Base-by-base conservation (phyloP, 495 filamentous ascomycete species). In the Trichocladium uniseriatum region DNA sequence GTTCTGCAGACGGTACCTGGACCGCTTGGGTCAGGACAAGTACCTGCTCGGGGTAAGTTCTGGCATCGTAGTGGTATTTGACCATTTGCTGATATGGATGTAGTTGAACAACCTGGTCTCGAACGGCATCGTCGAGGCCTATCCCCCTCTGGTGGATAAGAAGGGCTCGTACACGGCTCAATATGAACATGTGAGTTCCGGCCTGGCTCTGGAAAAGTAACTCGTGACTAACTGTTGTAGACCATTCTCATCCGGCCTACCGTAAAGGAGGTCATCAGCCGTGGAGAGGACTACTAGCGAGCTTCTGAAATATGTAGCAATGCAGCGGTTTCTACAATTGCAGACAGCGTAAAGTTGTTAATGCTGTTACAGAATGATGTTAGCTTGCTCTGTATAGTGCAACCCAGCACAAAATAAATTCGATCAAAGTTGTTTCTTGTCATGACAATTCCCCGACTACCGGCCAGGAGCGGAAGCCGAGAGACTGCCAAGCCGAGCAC, bases 161-260 rank as follows among this genome's bases (percentile, higher is more conserved):
- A 95, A 94, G 79, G 90, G 90, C 46, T 91, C 86, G 18, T 96
- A 92, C 64, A 94, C 89, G 16, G 90, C 90, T 53, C 90, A 96
- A 68, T 95, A 75, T 60, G 90, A 96, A 76, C 90, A 96, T 75
- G 88, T 92, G 71, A 76, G 85, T 65, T 51, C 24, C 22, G 31
- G 50, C 37, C 41, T 28, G 22, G 16, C 45, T 11, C 21, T 24
- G 6, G 16, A 15, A 13, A 32, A 16, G 22, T 28, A 16, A 32
- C 0, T 18, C 22, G 21, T 37, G 29, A 54, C 64, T 68, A 51
- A 69, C 64, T 55, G 38, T 13, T 1, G 6, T 55, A 94, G 87
- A 95, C 89, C 13, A 85, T 95, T 56, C 60, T 95, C 49, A 79
- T 95, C 48, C 76, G 89, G 53, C 88, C 89, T 38, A 94, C 76